Base-by-base conservation (phyloP, 176 grass and related monocot species). In the Hordeum marinum region DNA sequence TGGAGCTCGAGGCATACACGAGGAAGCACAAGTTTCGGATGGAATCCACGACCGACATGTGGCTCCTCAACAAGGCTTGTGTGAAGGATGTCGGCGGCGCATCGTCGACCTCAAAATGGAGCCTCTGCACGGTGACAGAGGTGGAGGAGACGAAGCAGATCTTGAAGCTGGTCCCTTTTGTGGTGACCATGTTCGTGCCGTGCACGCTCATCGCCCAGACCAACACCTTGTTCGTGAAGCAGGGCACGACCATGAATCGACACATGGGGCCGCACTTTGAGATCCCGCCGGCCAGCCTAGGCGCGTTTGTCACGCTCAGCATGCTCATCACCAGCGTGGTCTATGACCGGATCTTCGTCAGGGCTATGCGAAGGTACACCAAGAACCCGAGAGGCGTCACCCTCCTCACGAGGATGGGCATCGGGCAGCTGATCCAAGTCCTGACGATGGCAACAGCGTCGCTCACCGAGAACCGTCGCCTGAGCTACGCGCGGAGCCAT, bases 161-260 rank as follows among this genome's bases (percentile, higher is more conserved):
- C 35, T 2, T 85, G 8, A 72, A 54, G 20, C 58, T 89, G 80
- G 42, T 84, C 32, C 54, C 54, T 20, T 57, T 57, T 57, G 54
- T 57, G 0, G 13, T 88, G 17, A 79, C 88, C 8, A 94, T 72
- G 71, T 69, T 94, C 77, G 5, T 94, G 0, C 92, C 92, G 0
- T 80, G 83, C 67, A 91, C 92, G 18, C 82, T 91, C 43, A 75
- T 87, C 70, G 89, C 86, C 5, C 92, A 94, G 82, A 81, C 85
- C 10, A 91, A 91, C 79, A 94, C 89, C n/a, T 76, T 94, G 15
- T 94, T 94, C 74, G 82, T 94, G 46, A 94, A 94, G 86, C 92
- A 94, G 82, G 92, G 92, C n/a, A 81, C 42, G 4, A 91, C 80
- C 13, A 72, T 94, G 50, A 4, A 91, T 21, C 80, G 89, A 10